Conservation (phyloP, 1,284 basidiomycete species). For the Tilletia indica region DNA sequence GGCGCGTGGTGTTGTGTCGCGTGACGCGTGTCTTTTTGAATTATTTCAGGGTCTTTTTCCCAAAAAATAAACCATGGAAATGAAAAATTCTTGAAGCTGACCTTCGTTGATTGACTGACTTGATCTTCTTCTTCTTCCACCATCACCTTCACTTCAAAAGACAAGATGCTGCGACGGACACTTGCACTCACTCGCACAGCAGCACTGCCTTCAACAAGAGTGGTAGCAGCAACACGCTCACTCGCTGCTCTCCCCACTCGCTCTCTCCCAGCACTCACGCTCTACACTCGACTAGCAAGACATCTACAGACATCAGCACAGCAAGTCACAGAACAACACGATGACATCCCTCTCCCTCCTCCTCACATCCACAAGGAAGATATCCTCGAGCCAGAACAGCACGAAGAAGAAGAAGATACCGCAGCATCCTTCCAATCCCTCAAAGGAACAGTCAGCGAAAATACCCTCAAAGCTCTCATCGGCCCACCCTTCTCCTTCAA, state of each 20-base stretch:
- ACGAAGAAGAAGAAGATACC: not conserved
- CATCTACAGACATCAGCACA: slow-evolving; percentile 3
- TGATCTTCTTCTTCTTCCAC: too few relatives aligned
- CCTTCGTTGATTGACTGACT: too few relatives aligned
- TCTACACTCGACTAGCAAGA: too few relatives aligned
- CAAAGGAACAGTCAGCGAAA: slow-evolving; percentile 31
- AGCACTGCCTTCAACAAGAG: not conserved
- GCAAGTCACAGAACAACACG: not conserved
- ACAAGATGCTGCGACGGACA: too few relatives aligned
- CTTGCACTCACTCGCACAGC: not conserved
- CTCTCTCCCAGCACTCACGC: not conserved
- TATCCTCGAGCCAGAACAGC: not conserved
- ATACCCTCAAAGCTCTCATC: slow-evolving; percentile 50
- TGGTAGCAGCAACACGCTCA: not conserved
- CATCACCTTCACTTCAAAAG: too few relatives aligned
- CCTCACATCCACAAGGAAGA: not conserved
- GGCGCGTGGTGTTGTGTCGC: too few relatives aligned
- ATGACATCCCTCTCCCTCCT: not conserved
- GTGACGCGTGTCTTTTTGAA: too few relatives aligned
- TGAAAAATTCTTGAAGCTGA: too few relatives aligned
- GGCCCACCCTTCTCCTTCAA: slow-evolving; percentile 69
- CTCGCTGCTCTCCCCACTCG: not conserved
- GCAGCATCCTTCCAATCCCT: slow-evolving; percentile 33
- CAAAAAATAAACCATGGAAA: too few relatives aligned
- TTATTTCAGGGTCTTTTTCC: too few relatives aligned